Evolutionary conservation across 164 flowering plant genomes (phyloP).

Genomic region (Amborella trichopoda): DNA sequence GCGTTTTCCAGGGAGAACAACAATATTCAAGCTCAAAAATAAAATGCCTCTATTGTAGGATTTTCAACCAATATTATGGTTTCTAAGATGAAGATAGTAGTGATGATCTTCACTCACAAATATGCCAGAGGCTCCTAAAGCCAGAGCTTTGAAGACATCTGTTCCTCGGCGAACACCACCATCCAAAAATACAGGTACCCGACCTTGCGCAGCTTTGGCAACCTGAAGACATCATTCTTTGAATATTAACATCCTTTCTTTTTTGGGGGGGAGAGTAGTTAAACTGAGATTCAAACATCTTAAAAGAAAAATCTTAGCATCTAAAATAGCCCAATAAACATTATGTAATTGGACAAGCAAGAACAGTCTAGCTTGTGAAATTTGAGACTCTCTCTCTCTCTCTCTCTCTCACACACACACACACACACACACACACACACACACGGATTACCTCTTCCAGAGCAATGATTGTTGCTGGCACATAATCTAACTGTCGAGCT

Average conservation of each 20-base stretch:
- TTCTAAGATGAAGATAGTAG: too few relatives aligned
- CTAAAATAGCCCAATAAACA: too few relatives aligned
- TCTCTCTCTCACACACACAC: too few relatives aligned
- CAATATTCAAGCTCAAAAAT: not conserved
- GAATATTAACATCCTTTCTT: not conserved
- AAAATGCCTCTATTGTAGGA: too few relatives aligned
- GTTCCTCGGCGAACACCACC: slow-evolving; percentile 94
- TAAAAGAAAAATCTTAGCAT: too few relatives aligned
- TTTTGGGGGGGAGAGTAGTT: not conserved
- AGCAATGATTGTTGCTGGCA: slow-evolving; percentile 68
- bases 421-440: too few relatives aligned
- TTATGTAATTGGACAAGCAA: too few relatives aligned
- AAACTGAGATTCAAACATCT: not conserved
- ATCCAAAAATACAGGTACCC: slow-evolving; percentile 53
- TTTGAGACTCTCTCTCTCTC: too few relatives aligned
- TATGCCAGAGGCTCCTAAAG: slow-evolving; percentile 89
- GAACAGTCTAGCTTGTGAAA: too few relatives aligned
- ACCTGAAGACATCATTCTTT: slow-evolving; percentile 21
- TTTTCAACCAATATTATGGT: too few relatives aligned
- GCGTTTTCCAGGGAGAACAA: slow-evolving; percentile 7
- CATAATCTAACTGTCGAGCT: slow-evolving; percentile 92
- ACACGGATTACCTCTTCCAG: slow-evolving; percentile 62
- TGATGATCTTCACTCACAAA: slow-evolving; percentile 82
- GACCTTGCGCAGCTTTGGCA: slow-evolving; percentile 49
- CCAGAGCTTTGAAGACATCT: slow-evolving; percentile 93